Percentiles rank a stretch among this genome's conserved stretches.
These are phyloP conservation scores for Dactylellina drechsleri DNA, from an alignment of 2,329 filamentous ascomycete species.

Conservation along the genomic window DNA sequence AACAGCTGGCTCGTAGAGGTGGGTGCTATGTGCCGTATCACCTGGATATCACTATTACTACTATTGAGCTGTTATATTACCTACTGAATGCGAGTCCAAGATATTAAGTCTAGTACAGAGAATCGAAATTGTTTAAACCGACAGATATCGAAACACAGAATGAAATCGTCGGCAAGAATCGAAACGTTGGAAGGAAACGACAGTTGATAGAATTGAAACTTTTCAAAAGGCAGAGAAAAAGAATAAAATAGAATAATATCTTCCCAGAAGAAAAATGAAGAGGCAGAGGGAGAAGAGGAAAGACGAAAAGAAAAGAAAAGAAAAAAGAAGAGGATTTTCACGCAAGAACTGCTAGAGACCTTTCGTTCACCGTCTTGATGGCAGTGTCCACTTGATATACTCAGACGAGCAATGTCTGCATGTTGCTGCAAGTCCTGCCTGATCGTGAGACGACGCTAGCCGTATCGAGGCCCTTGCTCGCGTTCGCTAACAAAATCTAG, in stretches of 20 bases:
- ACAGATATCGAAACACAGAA: constrained; percentile 9
- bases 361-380: constrained; percentile 20
- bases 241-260: constrained; percentile 13
- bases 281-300: constrained; percentile 15
- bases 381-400: constrained; percentile 50
- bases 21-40: constrained; percentile 15
- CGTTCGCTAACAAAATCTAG: constrained; percentile 21
- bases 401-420: constrained; percentile 37
- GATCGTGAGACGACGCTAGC: constrained; percentile 45
- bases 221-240: constrained; percentile 10
- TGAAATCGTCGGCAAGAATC: constrained; percentile 13
- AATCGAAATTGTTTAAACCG: constrained; percentile 3
- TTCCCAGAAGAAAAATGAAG: constrained; percentile 16
- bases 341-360: constrained; percentile 29
- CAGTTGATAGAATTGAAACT: constrained; percentile 9
- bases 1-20: constrained; percentile 19
- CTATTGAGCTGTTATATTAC: neutral
- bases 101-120: constrained; percentile 9
- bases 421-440: constrained; percentile 46
- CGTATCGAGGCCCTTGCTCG: constrained; percentile 31
- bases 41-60: constrained; percentile 24
- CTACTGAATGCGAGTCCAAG: too few species aligned
- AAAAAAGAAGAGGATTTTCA: constrained; percentile 15
- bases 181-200: constrained; percentile 2
- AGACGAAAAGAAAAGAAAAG: constrained; percentile 22